Base-by-base conservation (phyloP, 179 eudicot species). In the Silene vulgaris region DNA sequence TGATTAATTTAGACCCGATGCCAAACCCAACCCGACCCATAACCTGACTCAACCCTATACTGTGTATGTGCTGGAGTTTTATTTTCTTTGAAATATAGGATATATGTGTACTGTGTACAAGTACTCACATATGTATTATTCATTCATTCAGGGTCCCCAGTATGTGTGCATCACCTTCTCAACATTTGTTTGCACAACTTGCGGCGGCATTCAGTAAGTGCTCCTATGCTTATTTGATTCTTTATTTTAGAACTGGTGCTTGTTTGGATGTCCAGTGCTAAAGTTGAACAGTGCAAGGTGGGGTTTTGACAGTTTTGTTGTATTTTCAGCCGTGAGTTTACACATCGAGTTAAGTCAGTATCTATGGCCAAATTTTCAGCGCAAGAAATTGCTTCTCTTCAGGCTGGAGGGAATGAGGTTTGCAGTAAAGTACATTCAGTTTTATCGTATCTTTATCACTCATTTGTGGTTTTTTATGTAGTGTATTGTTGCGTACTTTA, bases 341-440 rank as follows among this genome's bases (percentile, higher is more conserved):
- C 98, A 20, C 99, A 96, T 84, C 86, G 99, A 79, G 93, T 96
- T 45, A 96, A 96, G 79, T 96, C 98, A 56, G 88, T 93, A 57
- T 96, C 98, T 61, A 85, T 96, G 98, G 97, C 99, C 75, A 96
- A 91, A 81, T 96, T 96, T 81, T 89, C 93, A 70, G 85, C 87
- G 8, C 97, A 89, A 82, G 99, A 96, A 90, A 89, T 93, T 77
- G 86, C 86, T 85, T 84, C 93, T 50, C 99, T 96, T 76, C 96
- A 96, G 86, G 89, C 85, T 80, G 98, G 98, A 65, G 97, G 98
- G 68, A 93, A 93, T 83, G 94, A 89, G 97, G 97, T 96, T 82
- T 56, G 71, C 64, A 54, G 63, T 56, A 8, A 54, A 52, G 28
- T 56, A 71, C 63, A 28, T 3, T 13, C 71, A n/a, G 30, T 54